Evolutionary conservation across 2,329 filamentous ascomycete species (phyloP), one percentile per base, ranked within the genome.

Genomic region (Pseudogymnoascus sp.): DNA sequence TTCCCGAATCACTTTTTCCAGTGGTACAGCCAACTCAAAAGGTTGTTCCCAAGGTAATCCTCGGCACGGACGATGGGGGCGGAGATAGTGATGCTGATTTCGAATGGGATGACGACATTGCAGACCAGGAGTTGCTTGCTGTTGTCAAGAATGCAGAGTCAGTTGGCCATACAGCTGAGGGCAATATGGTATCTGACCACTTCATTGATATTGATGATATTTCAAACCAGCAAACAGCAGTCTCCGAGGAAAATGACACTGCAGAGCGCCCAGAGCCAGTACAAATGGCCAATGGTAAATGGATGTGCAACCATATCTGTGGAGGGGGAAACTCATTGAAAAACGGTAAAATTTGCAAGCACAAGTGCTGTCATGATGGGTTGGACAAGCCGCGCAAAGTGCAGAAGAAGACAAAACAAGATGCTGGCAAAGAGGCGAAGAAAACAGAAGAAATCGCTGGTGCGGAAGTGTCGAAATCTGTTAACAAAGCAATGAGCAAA

Each of bases 291-390:
- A 92, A 89, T 67, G 88, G 88, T 0, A 88, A 80, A 67, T 92
- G 85, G 83, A 79, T 79, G 34, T 92, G 89, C 72, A 86, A 86
- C 61, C 89, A 92, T 67, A 71, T 71, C 15, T 92, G 89, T 59
- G 67, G 68, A n/a, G 74, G 74, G 56, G 71, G 70, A 1, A 67
- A 68, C 1, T 66, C 67, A 19, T 73, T 73, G 1, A 71, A 71
- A 61, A 69, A 70, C 37, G 74, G 75, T 3, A 74, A 72, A 33
- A 64, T 60, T 33, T 92, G 89, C 71, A 88, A 83, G 65, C 89
- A 92, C 66, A 71, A 80, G 34, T 92, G 89, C 67, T 92, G 89
- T 67, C 79, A 79, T 21, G 83, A 89, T 62, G 89, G 89, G 0
- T 68, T 88, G 15, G 82, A 88, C 34, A 89, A 84, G 63, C 84